Evolutionary conservation across 139 green algal genomes (phyloP).

Genomic region (Tetradesmus lagerheimii): DNA sequence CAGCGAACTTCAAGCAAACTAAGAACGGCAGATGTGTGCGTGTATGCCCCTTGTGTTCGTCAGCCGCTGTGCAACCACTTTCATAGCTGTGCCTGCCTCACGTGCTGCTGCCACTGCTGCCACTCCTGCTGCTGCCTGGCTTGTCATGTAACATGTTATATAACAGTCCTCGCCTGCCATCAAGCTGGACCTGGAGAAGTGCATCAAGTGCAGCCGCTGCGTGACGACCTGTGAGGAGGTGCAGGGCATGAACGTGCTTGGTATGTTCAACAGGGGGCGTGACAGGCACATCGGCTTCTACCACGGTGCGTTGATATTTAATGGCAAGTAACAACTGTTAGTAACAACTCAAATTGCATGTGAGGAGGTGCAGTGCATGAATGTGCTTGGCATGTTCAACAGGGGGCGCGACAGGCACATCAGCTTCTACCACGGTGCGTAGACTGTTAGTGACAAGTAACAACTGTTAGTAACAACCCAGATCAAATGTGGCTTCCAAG

Average conservation of each 20-base stretch:
- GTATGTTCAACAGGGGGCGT: constrained; percentile 50
- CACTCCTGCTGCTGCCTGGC: too few relatives aligned
- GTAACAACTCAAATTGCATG: too few relatives aligned
- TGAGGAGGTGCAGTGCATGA: constrained; percentile 57
- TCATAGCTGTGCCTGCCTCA: too few relatives aligned
- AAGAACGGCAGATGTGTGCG: too few relatives aligned
- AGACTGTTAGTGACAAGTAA: too few relatives aligned
- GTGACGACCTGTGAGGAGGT: constrained; percentile 56
- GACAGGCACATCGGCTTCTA: constrained; percentile 58
- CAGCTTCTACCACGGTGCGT: not conserved
- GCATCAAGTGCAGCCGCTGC: constrained; percentile 66
- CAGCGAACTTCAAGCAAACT: too few relatives aligned
- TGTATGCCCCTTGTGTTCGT: too few relatives aligned
- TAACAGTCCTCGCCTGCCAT: constrained; percentile 49
- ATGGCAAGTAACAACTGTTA: too few relatives aligned
- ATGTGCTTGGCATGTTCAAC: constrained; percentile 59
- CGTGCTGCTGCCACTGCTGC: not conserved
- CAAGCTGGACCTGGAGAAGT: constrained; percentile 67
- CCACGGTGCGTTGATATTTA: not conserved
- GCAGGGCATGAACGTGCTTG: constrained; percentile 69
- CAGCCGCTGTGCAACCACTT: too few relatives aligned
- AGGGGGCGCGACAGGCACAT: constrained; percentile 50
- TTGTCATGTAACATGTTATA: not conserved
- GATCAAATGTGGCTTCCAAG: too few relatives aligned
- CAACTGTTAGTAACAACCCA: too few relatives aligned